Percentiles rank a stretch among this genome's conserved stretches.
These are phyloP conservation scores for Saturnispora diversa DNA, from an alignment of 805 yeast genomes.

Conservation along the genomic window DNA sequence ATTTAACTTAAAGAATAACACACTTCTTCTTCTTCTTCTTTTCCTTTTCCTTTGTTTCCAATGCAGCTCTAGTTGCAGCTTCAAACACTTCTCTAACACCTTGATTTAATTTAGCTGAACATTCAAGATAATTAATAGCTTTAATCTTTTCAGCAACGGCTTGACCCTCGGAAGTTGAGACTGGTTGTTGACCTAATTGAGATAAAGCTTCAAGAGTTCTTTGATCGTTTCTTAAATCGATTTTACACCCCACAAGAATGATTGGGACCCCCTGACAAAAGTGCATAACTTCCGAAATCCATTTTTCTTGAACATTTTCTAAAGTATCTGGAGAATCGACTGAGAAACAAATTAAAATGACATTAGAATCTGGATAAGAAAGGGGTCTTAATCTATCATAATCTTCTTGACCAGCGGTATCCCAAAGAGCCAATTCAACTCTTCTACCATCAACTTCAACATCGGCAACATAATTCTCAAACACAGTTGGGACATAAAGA, in stretches of 20 bases:
- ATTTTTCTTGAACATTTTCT: slow-evolving; percentile 90
- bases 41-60: slow-evolving; percentile 53
- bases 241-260: slow-evolving; percentile 86
- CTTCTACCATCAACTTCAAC: slow-evolving; percentile 87
- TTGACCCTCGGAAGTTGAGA: slow-evolving; percentile 74
- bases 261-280: slow-evolving; percentile 94
- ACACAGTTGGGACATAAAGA: slow-evolving; percentile 92
- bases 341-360: slow-evolving; percentile 84
- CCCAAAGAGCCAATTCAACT: slow-evolving; percentile 93
- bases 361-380: slow-evolving; percentile 88
- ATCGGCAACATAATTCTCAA: slow-evolving; percentile 95
- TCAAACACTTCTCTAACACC: slow-evolving; percentile 92
- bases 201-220: slow-evolving; percentile 66
- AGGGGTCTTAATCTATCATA: slow-evolving; percentile 88
- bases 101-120: slow-evolving; percentile 86
- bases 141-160: slow-evolving; percentile 84
- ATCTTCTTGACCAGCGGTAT: slow-evolving; percentile 98
- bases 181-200: slow-evolving; percentile 73
- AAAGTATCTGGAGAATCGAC: slow-evolving; percentile 87
- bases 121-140: slow-evolving; percentile 78
- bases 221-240: slow-evolving; percentile 78
- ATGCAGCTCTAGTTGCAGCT: slow-evolving; percentile 86
- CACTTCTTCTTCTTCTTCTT: slow-evolving; percentile 64
- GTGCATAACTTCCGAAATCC: slow-evolving; percentile 90
- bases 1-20: slow-evolving; percentile 49